A percentile compares a stretch with the other conserved stretches of the same genome.
phyloP scores from a whole-genome alignment of 257 asterid species.

The Craterostigma plantagineum region DNA sequence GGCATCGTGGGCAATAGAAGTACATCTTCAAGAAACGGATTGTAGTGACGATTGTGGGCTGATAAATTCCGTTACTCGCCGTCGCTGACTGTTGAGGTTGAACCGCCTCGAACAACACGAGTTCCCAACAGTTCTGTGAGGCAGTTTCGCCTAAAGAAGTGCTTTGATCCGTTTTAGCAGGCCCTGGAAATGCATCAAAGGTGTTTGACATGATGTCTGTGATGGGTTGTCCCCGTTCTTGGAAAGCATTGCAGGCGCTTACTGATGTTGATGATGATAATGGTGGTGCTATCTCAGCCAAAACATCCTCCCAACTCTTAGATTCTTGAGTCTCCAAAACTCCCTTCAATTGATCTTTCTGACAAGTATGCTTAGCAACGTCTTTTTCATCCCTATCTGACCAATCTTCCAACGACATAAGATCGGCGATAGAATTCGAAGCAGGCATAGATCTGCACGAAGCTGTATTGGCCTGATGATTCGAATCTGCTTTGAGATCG shows the following conservation, averaged over 20 bases:
- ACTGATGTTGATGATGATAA: neutral
- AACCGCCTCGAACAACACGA: slow-evolving; percentile 9
- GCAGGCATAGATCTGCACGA: slow-evolving; percentile 27
- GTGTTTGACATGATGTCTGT: slow-evolving; percentile 5
- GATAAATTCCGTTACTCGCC: neutral
- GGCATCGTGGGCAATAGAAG: neutral
- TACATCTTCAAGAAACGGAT: slow-evolving; percentile 30
- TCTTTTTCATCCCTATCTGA: slow-evolving; percentile 9
- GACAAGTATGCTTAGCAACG: too few species aligned
- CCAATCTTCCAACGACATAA: slow-evolving; percentile 23
- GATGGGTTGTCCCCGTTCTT: neutral
- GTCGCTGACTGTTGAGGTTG: slow-evolving; percentile 1
- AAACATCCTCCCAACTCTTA: slow-evolving; percentile 21
- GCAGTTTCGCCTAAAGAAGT: neutral
- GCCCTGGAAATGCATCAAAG: slow-evolving; percentile 3
- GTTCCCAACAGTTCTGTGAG: slow-evolving; percentile 16
- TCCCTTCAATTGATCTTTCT: too few species aligned
- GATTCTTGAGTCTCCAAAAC: slow-evolving; percentile 3
- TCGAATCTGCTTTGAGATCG: slow-evolving; percentile 29
- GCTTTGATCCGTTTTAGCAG: neutral
- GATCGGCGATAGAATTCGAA: slow-evolving; percentile 24
- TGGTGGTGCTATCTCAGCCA: slow-evolving; percentile 10
- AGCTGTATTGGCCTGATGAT: slow-evolving; percentile 7
- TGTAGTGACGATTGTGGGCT: slow-evolving; percentile 12
- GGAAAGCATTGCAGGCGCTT: neutral